phyloP scores from a whole-genome alignment of 768 basidiomycete genomes.

The Kwoniella heveanensis region DNA sequence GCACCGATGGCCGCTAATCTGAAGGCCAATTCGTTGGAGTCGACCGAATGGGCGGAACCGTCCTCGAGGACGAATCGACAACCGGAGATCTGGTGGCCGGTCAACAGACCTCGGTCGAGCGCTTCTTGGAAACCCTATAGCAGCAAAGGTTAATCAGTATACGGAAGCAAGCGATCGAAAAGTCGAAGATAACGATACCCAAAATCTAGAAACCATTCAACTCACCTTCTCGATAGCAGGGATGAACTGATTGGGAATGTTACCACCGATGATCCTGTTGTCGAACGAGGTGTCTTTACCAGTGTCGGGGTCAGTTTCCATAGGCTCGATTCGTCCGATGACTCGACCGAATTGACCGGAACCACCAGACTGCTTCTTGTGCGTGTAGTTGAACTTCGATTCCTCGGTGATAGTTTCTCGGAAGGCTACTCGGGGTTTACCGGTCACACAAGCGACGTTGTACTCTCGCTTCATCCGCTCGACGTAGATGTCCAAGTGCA shows the following conservation, averaged over 20 bases:
- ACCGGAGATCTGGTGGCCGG: constrained; percentile 84
- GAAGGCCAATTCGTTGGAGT: constrained; percentile 97
- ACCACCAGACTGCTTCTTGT: constrained; percentile 98
- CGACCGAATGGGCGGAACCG: constrained; percentile 87
- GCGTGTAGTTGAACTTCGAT: constrained; percentile 82
- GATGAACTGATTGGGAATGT: constrained; percentile 86
- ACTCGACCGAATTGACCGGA: constrained; percentile 96
- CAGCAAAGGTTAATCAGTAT: neutral
- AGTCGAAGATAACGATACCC: too few species aligned
- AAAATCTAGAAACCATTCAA: neutral
- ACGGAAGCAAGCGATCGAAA: too few species aligned
- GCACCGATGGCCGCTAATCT: constrained; percentile 85
- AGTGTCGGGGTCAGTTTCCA: constrained; percentile 73
- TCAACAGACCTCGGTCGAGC: constrained; percentile 81
- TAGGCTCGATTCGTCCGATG: constrained; percentile 85
- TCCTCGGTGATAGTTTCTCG: constrained; percentile 87
- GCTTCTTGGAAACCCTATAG: constrained; percentile 90
- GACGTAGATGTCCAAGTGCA: constrained; percentile 97
- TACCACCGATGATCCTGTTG: constrained; percentile 85
- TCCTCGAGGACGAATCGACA: constrained; percentile 85
- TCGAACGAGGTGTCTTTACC: constrained; percentile 78
- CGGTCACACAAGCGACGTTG: constrained; percentile 86
- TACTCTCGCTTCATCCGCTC: constrained; percentile 99
- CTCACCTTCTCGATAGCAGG: constrained; percentile 90
- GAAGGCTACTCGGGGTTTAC: constrained; percentile 95